phyloP scores from a whole-genome alignment of 2,329 filamentous ascomycete genomes.

The Diplocarpon rosae region DNA sequence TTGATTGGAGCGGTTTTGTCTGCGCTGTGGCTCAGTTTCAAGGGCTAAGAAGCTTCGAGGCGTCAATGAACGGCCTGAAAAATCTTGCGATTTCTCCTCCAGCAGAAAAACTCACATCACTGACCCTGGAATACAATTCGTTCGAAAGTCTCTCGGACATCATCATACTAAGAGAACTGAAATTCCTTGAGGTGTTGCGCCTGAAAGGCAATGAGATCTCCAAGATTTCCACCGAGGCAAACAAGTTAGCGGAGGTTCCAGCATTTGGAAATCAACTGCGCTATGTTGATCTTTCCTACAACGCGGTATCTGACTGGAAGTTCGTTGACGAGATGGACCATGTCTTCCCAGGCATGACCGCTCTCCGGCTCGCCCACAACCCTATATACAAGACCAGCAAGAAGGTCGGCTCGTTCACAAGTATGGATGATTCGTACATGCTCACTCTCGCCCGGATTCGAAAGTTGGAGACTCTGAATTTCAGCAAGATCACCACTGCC shows the following conservation, averaged over 20 bases:
- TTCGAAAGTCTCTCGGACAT: conserved; percentile 51
- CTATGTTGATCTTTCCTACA: conserved; percentile 66
- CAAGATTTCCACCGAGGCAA: conserved; percentile 36
- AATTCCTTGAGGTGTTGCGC: conserved; percentile 46
- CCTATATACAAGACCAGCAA: conserved; percentile 53
- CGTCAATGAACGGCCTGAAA: conserved; percentile 47
- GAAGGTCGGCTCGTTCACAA: conserved; percentile 34
- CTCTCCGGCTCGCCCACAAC: conserved; percentile 75
- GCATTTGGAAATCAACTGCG: conserved; percentile 18
- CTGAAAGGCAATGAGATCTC: conserved; percentile 70
- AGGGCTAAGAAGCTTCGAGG: conserved; percentile 39
- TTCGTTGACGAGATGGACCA: conserved; percentile 60
- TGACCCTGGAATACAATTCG: conserved; percentile 64
- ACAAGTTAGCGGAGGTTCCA: neutral
- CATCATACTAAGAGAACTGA: conserved; percentile 38
- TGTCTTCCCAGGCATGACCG: conserved; percentile 61
- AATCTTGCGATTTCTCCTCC: conserved; percentile 34
- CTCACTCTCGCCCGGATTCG: conserved; percentile 68
- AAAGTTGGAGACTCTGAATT: conserved; percentile 59
- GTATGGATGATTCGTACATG: conserved; percentile 78
- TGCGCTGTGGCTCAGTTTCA: conserved; percentile 42
- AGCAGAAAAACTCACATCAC: conserved; percentile 36
- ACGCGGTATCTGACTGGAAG: conserved; percentile 55
- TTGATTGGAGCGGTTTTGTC: conserved; percentile 55
- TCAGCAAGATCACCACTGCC: conserved; percentile 55